Conservation (phyloP, 768 basidiomycete genomes). For the Psilocybe cyanescens region DNA sequence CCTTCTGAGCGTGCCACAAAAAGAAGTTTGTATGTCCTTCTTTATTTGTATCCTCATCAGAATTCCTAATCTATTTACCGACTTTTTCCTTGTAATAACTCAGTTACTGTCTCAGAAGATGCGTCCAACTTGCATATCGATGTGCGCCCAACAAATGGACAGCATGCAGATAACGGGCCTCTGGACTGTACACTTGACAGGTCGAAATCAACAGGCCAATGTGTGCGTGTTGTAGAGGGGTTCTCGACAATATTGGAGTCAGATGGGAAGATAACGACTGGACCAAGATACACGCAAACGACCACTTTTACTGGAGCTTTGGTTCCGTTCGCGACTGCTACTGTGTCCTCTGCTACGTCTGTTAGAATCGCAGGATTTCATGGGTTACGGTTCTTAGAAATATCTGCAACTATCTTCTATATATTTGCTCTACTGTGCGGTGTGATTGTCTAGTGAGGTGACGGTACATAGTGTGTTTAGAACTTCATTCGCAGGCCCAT, state of each 20-base stretch:
- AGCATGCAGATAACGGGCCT: not conserved
- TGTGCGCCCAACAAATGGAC: not conserved
- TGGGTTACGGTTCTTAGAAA: too few species aligned
- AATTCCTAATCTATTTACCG: not conserved
- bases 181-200: not conserved
- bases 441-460: too few species aligned
- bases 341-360: not conserved
- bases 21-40: not conserved
- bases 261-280: not conserved
- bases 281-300: not conserved
- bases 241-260: not conserved
- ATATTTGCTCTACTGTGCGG: too few species aligned
- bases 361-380: not conserved
- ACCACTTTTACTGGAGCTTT: not conserved
- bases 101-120: not conserved
- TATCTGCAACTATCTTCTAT: too few species aligned
- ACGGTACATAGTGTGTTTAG: too few species aligned
- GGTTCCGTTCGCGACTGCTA: not conserved
- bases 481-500: too few species aligned
- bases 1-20: not conserved
- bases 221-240: not conserved
- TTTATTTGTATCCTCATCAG: not conserved
- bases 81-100: not conserved
- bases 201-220: not conserved
- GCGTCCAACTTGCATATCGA: not conserved